Percentiles rank a stretch among this genome's conserved stretches.
Evolutionary conservation across 371 early-diverging fungal species (phyloP).

Genomic region (Lichtheimia corymbifera): DNA sequence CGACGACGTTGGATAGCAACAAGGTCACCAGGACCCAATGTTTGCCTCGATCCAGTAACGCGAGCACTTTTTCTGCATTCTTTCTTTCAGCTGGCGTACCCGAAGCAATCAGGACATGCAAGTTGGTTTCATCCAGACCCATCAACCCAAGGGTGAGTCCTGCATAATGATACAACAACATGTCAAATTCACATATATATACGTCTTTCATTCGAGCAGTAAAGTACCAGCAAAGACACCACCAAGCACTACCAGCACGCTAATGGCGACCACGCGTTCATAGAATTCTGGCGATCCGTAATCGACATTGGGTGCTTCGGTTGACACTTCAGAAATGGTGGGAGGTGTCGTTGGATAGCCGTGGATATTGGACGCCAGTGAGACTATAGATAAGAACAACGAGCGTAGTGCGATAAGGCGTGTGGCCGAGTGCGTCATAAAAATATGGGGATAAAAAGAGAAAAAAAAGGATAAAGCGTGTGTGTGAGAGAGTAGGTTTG

Average conservation of each 20-base stretch:
- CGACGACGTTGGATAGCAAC: slow-evolving; percentile 87
- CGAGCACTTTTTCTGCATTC: slow-evolving; percentile 71
- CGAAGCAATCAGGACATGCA: slow-evolving; percentile 71
- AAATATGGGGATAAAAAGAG: not conserved
- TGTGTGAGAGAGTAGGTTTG: not conserved
- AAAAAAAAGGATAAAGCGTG: not conserved
- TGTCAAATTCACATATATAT: not conserved
- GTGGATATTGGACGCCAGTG: not conserved
- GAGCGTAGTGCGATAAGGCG: slow-evolving; percentile 1
- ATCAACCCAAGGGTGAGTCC: slow-evolving; percentile 86
- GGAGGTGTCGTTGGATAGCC: not conserved
- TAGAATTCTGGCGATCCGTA: slow-evolving; percentile 26
- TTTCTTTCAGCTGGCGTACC: slow-evolving; percentile 65
- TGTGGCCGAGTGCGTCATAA: not conserved
- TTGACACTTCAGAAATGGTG: not conserved
- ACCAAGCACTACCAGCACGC: slow-evolving; percentile 55
- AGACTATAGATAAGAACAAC: not conserved
- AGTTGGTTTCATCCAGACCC: slow-evolving; percentile 73
- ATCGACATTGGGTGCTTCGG: not conserved
- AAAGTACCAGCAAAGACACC: slow-evolving; percentile 62
- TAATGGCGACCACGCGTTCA: slow-evolving; percentile 32
- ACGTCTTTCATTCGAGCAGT: not conserved
- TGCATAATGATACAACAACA: slow-evolving; percentile 19
- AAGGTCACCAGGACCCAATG: slow-evolving; percentile 91
- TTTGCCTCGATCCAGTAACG: slow-evolving; percentile 69